A percentile compares a stretch with the other conserved stretches of the same genome.
phyloP scores from a whole-genome alignment of 2,329 filamentous ascomycete genomes.

The Cladorrhinum sp. region DNA sequence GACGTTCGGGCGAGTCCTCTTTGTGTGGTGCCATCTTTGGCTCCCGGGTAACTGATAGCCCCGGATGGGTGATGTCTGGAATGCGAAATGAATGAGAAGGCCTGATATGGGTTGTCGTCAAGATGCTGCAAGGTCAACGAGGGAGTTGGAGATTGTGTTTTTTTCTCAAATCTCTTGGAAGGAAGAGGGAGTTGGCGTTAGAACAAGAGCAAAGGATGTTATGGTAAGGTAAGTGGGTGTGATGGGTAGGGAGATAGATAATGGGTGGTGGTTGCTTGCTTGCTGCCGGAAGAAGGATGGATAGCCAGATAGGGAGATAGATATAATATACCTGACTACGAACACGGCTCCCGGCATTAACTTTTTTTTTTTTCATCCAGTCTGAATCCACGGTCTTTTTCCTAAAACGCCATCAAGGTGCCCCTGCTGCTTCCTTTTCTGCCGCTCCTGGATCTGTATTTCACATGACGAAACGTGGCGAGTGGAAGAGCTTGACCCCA shows the following conservation, averaged over 20 bases:
- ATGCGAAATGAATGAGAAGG: neutral
- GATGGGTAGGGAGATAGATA: neutral
- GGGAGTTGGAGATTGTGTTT: neutral
- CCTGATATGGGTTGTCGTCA: neutral
- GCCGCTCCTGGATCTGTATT: neutral
- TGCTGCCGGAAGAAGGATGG: neutral
- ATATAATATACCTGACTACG: conserved; percentile 1
- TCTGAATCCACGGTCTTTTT: neutral
- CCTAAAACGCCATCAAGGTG: neutral
- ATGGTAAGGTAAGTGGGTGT: neutral
- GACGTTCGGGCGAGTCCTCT: conserved; percentile 13
- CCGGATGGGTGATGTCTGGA: neutral
- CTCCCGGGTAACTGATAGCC: neutral
- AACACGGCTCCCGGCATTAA: neutral
- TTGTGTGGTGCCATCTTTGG: conserved; percentile 25
- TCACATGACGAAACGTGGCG: conserved; percentile 11
- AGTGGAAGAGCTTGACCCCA: conserved; percentile 12
- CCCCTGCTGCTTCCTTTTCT: neutral
- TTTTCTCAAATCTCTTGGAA: neutral
- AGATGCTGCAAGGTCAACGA: neutral
- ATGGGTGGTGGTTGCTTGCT: neutral
- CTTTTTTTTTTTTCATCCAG: neutral
- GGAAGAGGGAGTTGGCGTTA: neutral
- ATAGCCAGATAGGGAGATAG: neutral
- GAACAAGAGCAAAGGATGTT: neutral